These are phyloP conservation scores for Tricholoma hemisulphureum DNA, from an alignment of 768 basidiomycete species.

Conservation along the genomic window DNA sequence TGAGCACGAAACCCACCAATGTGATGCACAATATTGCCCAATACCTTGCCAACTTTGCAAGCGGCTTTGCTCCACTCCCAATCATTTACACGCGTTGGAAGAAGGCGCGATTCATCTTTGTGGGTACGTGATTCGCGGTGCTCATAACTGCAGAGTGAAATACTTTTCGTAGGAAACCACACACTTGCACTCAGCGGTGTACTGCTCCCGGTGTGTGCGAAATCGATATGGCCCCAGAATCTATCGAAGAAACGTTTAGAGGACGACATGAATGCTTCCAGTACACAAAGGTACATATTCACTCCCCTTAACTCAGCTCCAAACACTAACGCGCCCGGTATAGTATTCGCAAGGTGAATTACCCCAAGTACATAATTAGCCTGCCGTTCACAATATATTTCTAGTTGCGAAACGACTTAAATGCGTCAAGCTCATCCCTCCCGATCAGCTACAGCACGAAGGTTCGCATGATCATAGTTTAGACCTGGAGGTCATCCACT, in stretches of 20 bases:
- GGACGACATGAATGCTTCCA: conserved; percentile 60
- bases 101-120: conserved; percentile 48
- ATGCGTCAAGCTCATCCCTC: conserved; percentile 48
- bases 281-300: conserved; percentile 58
- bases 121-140: conserved; percentile 38
- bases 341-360: conserved; percentile 1
- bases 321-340: neutral
- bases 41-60: conserved; percentile 54
- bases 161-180: conserved; percentile 45
- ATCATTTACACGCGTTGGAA: conserved; percentile 55
- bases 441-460: neutral
- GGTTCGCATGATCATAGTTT: conserved; percentile 29
- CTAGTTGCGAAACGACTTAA: conserved; percentile 49
- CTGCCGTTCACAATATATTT: neutral
- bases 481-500: conserved; percentile 48
- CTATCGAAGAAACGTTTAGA: conserved; percentile 60
- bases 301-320: conserved; percentile 35
- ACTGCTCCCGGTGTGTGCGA: conserved; percentile 53
- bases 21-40: conserved; percentile 53
- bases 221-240: conserved; percentile 56
- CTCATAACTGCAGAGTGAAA: neutral
- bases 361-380: neutral
- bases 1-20: conserved; percentile 46
- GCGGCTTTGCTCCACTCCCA: conserved; percentile 45
- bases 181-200: conserved; percentile 46